Percentiles rank a stretch among this genome's conserved stretches.
These are phyloP conservation scores for Zizania latifolia DNA, from an alignment of 176 grass and related monocot species.

Conservation along the genomic window DNA sequence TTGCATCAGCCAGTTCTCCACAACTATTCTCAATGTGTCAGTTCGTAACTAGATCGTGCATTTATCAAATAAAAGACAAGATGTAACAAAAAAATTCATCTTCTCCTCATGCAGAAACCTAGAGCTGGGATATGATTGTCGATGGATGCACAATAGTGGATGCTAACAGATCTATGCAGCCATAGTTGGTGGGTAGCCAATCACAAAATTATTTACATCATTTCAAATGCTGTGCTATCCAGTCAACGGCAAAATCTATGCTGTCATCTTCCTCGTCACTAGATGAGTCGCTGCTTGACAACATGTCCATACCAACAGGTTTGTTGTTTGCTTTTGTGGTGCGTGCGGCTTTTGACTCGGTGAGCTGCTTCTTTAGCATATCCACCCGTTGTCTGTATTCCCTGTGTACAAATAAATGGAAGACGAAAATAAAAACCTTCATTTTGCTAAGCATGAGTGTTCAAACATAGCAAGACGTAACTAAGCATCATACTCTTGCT, in stretches of 20 bases:
- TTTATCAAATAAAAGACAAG: background rate
- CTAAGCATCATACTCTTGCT: slow-evolving; percentile 55
- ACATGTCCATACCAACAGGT: slow-evolving; percentile 29
- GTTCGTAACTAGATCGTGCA: background rate
- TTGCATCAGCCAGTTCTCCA: background rate
- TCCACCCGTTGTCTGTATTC: slow-evolving; percentile 40
- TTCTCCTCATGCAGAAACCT: slow-evolving; percentile 5
- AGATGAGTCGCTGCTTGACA: slow-evolving; percentile 40
- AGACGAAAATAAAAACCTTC: background rate
- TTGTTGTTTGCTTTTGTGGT: slow-evolving; percentile 37
- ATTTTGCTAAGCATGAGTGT: background rate
- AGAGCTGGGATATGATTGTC: background rate
- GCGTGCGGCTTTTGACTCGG: slow-evolving; percentile 32
- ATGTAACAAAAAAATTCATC: background rate
- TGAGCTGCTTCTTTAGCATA: slow-evolving; percentile 51
- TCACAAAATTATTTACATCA: slow-evolving; percentile 2
- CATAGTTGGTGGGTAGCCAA: background rate
- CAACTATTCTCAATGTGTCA: background rate
- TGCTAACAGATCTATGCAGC: background rate
- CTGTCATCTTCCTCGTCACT: slow-evolving; percentile 40
- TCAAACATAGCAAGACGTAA: background rate
- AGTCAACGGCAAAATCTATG: slow-evolving; percentile 50
- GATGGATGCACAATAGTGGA: background rate
- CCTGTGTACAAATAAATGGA: slow-evolving; percentile 31
- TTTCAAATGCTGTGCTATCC: slow-evolving; percentile 57